A percentile compares a stretch with the other conserved stretches of the same genome.
Evolutionary conservation across 2,329 filamentous ascomycete genomes (phyloP).

Genomic region (Alternaria ventricosa): DNA sequence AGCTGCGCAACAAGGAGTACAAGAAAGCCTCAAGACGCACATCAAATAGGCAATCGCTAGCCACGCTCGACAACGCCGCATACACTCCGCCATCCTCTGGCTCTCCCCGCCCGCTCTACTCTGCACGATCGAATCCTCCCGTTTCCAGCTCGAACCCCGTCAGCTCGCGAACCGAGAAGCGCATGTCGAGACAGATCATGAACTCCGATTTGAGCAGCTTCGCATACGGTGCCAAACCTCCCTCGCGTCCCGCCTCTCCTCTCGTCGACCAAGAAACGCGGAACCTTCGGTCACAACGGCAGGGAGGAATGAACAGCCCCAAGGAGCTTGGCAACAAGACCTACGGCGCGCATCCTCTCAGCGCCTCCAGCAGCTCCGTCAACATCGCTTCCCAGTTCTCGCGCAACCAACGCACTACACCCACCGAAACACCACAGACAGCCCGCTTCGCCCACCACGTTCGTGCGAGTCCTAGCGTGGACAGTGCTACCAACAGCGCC

Average conservation of each 20-base stretch:
- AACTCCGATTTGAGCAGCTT: constrained; percentile 53
- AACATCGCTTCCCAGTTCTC: constrained; percentile 55
- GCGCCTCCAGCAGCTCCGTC: constrained; percentile 59
- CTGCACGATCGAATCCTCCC: constrained; percentile 56
- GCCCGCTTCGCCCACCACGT: constrained; percentile 72
- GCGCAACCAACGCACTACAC: constrained; percentile 55
- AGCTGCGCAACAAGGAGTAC: constrained; percentile 57
- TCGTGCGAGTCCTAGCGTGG: constrained; percentile 81
- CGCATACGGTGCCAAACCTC: constrained; percentile 58
- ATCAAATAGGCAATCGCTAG: constrained; percentile 82
- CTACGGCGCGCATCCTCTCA: constrained; percentile 63
- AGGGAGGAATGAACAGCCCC: constrained; percentile 64
- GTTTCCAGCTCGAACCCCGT: constrained; percentile 14
- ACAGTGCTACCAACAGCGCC: constrained; percentile 77
- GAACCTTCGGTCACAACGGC: constrained; percentile 63
- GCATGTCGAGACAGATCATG: constrained; percentile 56
- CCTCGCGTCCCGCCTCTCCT: constrained; percentile 76
- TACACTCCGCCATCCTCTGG: constrained; percentile 68
- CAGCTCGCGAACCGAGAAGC: constrained; percentile 55
- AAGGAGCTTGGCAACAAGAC: constrained; percentile 60
- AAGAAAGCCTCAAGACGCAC: constrained; percentile 68
- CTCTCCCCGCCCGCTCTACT: constrained; percentile 68
- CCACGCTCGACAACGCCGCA: constrained; percentile 72
- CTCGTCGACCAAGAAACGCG: constrained; percentile 64
- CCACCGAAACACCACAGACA: constrained; percentile 67